phyloP scores from a whole-genome alignment of 2,329 filamentous ascomycete species.

The Paradendryphiella salina region DNA sequence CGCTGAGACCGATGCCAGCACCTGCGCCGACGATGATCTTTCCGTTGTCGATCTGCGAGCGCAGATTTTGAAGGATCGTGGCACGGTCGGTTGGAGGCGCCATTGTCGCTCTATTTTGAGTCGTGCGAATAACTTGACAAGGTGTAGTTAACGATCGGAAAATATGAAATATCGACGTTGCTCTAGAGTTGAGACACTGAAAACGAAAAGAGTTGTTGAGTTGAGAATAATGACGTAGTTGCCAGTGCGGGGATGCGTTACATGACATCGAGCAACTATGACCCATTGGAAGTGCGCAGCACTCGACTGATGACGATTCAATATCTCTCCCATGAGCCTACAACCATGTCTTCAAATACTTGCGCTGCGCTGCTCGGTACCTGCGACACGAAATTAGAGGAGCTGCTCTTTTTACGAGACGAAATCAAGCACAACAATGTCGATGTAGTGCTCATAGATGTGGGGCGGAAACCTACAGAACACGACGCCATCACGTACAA shows the following conservation, averaged over 20 bases:
- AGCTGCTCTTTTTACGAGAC: constrained; percentile 59
- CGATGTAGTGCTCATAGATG: constrained; percentile 58
- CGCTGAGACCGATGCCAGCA: constrained; percentile 69
- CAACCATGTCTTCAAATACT: constrained; percentile 13
- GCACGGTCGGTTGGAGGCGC: constrained; percentile 60
- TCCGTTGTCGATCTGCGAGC: constrained; percentile 58
- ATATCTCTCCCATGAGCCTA: not conserved
- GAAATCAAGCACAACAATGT: constrained; percentile 47
- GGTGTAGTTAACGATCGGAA: not conserved
- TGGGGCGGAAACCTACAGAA: constrained; percentile 53
- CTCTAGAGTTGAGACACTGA: not conserved
- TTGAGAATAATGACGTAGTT: constrained; percentile 18
- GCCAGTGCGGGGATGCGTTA: constrained; percentile 1
- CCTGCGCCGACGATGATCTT: constrained; percentile 69
- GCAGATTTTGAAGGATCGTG: constrained; percentile 59
- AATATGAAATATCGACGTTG: not conserved
- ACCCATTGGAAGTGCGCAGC: not conserved
- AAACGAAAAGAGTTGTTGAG: not conserved
- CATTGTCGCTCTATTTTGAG: constrained; percentile 47
- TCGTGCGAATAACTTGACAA: not conserved
- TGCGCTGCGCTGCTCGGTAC: constrained; percentile 63
- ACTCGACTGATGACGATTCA: not conserved
- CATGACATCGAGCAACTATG: not conserved
- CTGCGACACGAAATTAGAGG: constrained; percentile 66
- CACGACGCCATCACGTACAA: constrained; percentile 54